These are phyloP conservation scores for Bipolaris gigantea DNA, from an alignment of 2,329 filamentous ascomycete species.

Conservation along the genomic window DNA sequence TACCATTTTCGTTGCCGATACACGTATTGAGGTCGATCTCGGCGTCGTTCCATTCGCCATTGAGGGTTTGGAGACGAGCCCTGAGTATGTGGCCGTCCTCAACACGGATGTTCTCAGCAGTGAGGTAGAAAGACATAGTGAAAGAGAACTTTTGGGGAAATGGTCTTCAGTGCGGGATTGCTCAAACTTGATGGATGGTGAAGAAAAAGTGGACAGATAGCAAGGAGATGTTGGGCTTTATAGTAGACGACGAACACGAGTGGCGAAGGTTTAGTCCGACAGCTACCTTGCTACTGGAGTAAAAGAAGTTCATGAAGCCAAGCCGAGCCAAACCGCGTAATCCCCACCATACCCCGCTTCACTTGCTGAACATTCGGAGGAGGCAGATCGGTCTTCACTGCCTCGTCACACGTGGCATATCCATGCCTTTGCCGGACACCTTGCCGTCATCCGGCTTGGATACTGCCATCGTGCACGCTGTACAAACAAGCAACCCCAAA, in stretches of 20 bases:
- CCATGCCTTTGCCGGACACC: too few relatives aligned
- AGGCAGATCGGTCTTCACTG: neutral
- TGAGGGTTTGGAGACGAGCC: constrained; percentile 46
- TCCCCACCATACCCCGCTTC: neutral
- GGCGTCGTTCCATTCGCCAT: constrained; percentile 51
- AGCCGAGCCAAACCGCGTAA: neutral
- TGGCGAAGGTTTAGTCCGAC: neutral
- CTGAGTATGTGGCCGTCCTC: constrained; percentile 56
- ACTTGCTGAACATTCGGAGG: neutral
- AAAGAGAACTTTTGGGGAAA: neutral
- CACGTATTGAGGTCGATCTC: constrained; percentile 54
- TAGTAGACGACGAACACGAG: neutral
- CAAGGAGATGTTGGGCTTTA: constrained; percentile 12
- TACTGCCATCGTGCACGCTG: neutral
- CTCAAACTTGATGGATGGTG: neutral
- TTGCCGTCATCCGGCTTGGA: too few relatives aligned
- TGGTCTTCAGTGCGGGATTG: neutral
- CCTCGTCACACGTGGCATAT: neutral
- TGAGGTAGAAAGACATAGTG: constrained; percentile 48
- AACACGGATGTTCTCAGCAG: constrained; percentile 52
- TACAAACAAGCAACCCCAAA: neutral
- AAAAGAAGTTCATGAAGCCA: neutral
- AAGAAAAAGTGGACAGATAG: neutral
- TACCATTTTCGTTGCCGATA: constrained; percentile 58
- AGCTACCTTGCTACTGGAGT: neutral